Evolutionary conservation across 306 rosid species (phyloP).

Genomic region (Begonia fuchsioides): DNA sequence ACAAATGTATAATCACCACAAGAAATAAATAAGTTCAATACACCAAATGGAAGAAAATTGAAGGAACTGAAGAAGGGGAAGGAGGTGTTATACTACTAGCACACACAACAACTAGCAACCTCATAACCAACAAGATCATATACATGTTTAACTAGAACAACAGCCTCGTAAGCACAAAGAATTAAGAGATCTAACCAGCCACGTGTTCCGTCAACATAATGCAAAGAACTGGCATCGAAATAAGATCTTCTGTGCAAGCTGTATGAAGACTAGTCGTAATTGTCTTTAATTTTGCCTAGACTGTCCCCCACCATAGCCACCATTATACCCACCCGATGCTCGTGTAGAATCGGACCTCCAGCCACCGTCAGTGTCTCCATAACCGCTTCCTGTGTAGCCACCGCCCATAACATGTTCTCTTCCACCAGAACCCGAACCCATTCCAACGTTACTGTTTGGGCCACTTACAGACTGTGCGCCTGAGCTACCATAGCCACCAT

Average conservation of each 20-base stretch:
- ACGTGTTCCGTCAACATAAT: conserved; percentile 6
- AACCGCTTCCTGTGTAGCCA: conserved; percentile 34
- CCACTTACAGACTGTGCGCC: conserved; percentile 26
- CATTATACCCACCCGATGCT: conserved; percentile 21
- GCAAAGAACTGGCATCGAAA: conserved; percentile 8
- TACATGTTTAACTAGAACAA: conserved; percentile 17
- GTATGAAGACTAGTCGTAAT: conserved; percentile 8
- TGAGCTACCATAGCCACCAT: conserved; percentile 26
- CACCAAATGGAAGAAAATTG: conserved; percentile 1
- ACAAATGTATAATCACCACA: conserved; percentile 10
- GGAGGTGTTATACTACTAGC: conserved; percentile 8
- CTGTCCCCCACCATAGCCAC: conserved; percentile 33
- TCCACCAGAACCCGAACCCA: conserved; percentile 1
- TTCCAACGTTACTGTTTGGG: conserved; percentile 22
- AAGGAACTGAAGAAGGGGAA: background rate
- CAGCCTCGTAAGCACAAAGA: conserved; percentile 18
- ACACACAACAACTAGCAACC: conserved; percentile 21
- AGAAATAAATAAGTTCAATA: conserved; percentile 8
- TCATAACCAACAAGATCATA: conserved; percentile 12
- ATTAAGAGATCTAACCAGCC: conserved; percentile 19
- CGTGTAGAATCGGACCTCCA: conserved; percentile 50
- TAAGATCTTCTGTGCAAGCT: conserved; percentile 7
- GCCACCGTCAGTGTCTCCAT: conserved; percentile 31
- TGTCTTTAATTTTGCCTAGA: conserved; percentile 33
- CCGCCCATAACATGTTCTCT: conserved; percentile 32